phyloP scores from a whole-genome alignment of 1,139 yeast genomes.

The Kluyveromyces marxianus region DNA sequence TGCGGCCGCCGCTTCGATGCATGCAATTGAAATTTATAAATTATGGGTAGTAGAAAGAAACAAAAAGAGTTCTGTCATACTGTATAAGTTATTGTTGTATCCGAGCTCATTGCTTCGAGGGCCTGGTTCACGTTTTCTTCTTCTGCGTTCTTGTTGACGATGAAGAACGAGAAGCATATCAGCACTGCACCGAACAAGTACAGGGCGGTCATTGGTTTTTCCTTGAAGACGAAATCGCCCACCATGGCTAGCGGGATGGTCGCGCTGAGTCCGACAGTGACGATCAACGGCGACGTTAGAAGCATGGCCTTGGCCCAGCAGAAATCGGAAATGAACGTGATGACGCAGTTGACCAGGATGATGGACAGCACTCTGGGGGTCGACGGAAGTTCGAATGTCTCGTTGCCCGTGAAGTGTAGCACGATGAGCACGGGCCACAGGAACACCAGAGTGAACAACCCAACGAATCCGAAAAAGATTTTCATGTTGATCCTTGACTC shows the following conservation, averaged over 20 bases:
- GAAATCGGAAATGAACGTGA: conserved; percentile 81
- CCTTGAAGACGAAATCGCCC: conserved; percentile 75
- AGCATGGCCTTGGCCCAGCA: conserved; percentile 96
- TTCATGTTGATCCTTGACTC: conserved; percentile 77
- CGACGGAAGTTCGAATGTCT: conserved; percentile 64
- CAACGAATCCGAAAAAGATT: conserved; percentile 90
- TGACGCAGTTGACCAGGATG: conserved; percentile 56
- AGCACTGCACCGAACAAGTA: conserved; percentile 75
- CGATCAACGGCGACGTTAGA: conserved; percentile 87
- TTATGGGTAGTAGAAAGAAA: too few relatives aligned
- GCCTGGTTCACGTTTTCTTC: conserved; percentile 31
- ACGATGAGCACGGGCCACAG: conserved; percentile 77
- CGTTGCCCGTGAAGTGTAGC: conserved; percentile 56
- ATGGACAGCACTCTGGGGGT: conserved; percentile 45
- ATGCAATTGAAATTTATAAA: too few relatives aligned
- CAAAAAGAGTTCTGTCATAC: not conserved
- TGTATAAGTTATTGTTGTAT: not conserved
- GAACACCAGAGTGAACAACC: conserved; percentile 65
- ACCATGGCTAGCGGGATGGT: conserved; percentile 93
- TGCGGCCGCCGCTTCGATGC: too few relatives aligned
- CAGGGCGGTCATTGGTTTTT: conserved; percentile 48
- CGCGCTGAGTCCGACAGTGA: conserved; percentile 86
- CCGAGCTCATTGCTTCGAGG: not conserved
- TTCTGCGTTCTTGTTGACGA: conserved; percentile 72
- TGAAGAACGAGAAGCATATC: conserved; percentile 75